phyloP scores from a whole-genome alignment of 345 rosid species.

The Citrus trifoliata region DNA sequence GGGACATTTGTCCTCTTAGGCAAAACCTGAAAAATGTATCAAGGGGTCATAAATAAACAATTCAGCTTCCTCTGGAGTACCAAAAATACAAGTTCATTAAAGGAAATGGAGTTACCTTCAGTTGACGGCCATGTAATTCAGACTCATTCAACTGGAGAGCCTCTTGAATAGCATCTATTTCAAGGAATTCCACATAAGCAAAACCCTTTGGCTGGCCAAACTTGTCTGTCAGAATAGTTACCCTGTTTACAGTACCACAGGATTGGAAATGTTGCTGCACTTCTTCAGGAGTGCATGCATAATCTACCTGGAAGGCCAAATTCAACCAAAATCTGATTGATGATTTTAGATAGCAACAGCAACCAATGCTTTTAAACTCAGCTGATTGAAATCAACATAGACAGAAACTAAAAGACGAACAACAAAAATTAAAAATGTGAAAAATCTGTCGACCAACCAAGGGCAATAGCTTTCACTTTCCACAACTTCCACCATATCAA shows the following conservation, averaged over 20 bases:
- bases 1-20: constrained; percentile 94
- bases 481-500: not conserved
- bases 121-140: constrained; percentile 92
- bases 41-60: not conserved
- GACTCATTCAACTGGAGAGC: constrained; percentile 82
- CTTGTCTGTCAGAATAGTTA: constrained; percentile 90
- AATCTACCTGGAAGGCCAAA: constrained; percentile 65
- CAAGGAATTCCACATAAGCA: constrained; percentile 93
- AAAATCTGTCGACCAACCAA: not conserved
- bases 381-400: not conserved
- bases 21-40: constrained; percentile 46
- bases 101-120: constrained; percentile 48
- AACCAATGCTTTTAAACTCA: constrained; percentile 1
- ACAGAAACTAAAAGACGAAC: not conserved
- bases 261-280: constrained; percentile 97
- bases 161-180: constrained; percentile 80
- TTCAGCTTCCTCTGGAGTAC: not conserved
- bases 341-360: not conserved
- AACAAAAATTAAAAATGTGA: not conserved
- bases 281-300: constrained; percentile 97
- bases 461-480: not conserved
- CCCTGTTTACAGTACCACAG: constrained; percentile 93
- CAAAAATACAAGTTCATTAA: not conserved
- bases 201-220: constrained; percentile 96
- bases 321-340: constrained; percentile 2